Percentiles rank a stretch among this genome's conserved stretches.
Conservation (phyloP, 176 grass and related monocot genomes). For the Panicum miliaceum region DNA sequence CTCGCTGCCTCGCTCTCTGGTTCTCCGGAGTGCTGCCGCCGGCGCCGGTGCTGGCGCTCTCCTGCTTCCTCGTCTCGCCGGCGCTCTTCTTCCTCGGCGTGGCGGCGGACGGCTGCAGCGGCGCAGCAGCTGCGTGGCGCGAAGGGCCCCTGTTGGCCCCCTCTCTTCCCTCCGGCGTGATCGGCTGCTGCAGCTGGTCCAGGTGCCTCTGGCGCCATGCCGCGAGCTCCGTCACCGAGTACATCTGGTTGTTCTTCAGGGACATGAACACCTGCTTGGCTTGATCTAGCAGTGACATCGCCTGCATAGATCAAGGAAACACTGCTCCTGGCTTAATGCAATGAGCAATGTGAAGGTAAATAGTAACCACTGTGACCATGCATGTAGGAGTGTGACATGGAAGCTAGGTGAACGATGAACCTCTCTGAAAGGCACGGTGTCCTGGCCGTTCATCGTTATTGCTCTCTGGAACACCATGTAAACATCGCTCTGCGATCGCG, state of each 20-base stretch:
- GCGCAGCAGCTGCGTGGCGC: background rate
- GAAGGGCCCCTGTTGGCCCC: background rate
- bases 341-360: background rate
- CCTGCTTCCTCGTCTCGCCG: background rate
- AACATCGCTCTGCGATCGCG: conserved; percentile 56
- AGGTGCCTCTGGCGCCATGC: conserved; percentile 51
- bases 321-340: background rate
- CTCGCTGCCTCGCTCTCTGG: conserved; percentile 18
- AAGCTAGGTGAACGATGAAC: background rate
- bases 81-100: conserved; percentile 30
- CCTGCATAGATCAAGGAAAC: conserved; percentile 43
- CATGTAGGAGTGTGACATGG: background rate
- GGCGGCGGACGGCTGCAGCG: background rate
- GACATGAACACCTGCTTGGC: conserved; percentile 69
- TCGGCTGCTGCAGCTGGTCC: conserved; percentile 13
- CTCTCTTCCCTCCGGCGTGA: conserved; percentile 19
- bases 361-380: background rate
- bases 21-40: background rate
- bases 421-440: conserved; percentile 64
- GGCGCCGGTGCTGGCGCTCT: background rate
- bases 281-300: conserved; percentile 48
- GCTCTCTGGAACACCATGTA: conserved; percentile 72
- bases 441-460: conserved; percentile 58
- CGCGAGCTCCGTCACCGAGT: conserved; percentile 50
- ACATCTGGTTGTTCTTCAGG: conserved; percentile 56